Evolutionary conservation across 1,284 basidiomycete species (phyloP).

Genomic region (Tilletia setariae): DNA sequence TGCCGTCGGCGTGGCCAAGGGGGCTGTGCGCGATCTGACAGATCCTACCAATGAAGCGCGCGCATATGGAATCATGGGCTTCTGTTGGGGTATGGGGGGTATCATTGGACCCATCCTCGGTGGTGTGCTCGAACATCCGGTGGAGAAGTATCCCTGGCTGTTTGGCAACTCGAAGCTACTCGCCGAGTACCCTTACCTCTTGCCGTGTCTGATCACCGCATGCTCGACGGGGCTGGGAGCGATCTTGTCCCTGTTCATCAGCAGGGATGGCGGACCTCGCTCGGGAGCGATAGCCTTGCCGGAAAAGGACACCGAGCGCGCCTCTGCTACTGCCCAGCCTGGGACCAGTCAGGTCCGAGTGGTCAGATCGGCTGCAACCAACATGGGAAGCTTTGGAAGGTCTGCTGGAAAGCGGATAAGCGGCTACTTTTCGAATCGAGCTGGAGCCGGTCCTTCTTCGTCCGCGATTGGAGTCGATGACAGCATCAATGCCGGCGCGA

Average conservation of each 20-base stretch:
- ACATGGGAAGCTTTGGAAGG: slow-evolving; percentile 35
- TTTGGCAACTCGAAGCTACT: slow-evolving; percentile 67
- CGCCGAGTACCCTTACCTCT: slow-evolving; percentile 78
- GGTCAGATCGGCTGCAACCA: slow-evolving; percentile 24
- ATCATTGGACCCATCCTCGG: slow-evolving; percentile 67
- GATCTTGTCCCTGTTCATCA: slow-evolving; percentile 80
- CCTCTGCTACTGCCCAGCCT: neutral
- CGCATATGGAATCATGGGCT: slow-evolving; percentile 89
- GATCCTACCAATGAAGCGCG: slow-evolving; percentile 85
- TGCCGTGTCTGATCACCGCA: slow-evolving; percentile 71
- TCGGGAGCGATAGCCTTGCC: slow-evolving; percentile 42
- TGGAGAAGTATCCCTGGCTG: slow-evolving; percentile 73
- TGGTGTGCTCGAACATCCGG: slow-evolving; percentile 65
- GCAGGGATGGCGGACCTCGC: slow-evolving; percentile 66
- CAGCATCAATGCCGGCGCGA: neutral
- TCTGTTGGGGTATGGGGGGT: slow-evolving; percentile 95
- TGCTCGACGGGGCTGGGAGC: slow-evolving; percentile 64
- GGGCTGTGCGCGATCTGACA: slow-evolving; percentile 81
- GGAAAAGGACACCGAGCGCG: slow-evolving; percentile 32
- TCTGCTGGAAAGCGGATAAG: slow-evolving; percentile 42
- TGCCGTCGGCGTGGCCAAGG: slow-evolving; percentile 80
- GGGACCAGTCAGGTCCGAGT: slow-evolving; percentile 26
- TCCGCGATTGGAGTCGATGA: neutral
- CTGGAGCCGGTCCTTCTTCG: slow-evolving; percentile 18
- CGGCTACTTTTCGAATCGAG: slow-evolving; percentile 36